Evolutionary conservation across 352 stramenopile genomes (phyloP).

Genomic region (Aphanomyces invadans): DNA sequence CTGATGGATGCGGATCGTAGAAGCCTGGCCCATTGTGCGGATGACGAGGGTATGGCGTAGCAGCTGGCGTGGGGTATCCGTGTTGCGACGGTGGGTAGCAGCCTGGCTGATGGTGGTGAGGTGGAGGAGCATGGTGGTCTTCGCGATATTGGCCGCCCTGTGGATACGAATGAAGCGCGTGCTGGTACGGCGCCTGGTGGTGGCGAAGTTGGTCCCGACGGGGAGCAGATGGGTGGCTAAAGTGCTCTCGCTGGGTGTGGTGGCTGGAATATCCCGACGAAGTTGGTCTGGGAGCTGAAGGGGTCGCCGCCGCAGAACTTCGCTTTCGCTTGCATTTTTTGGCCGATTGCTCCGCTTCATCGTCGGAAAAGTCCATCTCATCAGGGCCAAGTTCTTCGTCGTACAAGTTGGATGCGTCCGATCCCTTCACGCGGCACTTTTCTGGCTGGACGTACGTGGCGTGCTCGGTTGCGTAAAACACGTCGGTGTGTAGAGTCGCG

Average conservation of each 20-base stretch:
- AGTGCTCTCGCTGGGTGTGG: constrained; percentile 2
- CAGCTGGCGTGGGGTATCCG: too few relatives aligned
- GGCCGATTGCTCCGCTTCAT: constrained; percentile 63
- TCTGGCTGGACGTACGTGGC: constrained; percentile 73
- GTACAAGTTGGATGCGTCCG: constrained; percentile 80
- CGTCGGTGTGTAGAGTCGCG: constrained; percentile 33
- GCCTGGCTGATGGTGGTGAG: constrained; percentile 24
- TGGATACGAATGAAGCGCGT: constrained; percentile 20
- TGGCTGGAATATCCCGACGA: constrained; percentile 12
- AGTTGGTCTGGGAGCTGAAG: background rate
- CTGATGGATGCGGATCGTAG: too few relatives aligned
- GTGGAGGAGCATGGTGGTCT: too few relatives aligned
- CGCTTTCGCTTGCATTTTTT: constrained; percentile 66
- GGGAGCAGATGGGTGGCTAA: too few relatives aligned
- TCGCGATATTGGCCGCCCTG: too few relatives aligned
- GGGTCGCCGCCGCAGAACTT: constrained; percentile 30
- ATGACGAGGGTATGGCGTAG: too few relatives aligned
- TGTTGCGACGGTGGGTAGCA: too few relatives aligned
- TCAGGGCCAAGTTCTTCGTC: constrained; percentile 62
- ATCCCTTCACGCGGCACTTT: constrained; percentile 71
- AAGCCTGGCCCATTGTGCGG: too few relatives aligned
- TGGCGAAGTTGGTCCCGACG: too few relatives aligned
- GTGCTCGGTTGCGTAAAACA: constrained; percentile 73
- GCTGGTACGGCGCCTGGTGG: background rate
- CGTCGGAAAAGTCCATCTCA: constrained; percentile 70